Percentiles rank a stretch among this genome's conserved stretches.
These are phyloP conservation scores for Salicornia ramosissima DNA, from an alignment of 148 eudicot species.

Conservation along the genomic window DNA sequence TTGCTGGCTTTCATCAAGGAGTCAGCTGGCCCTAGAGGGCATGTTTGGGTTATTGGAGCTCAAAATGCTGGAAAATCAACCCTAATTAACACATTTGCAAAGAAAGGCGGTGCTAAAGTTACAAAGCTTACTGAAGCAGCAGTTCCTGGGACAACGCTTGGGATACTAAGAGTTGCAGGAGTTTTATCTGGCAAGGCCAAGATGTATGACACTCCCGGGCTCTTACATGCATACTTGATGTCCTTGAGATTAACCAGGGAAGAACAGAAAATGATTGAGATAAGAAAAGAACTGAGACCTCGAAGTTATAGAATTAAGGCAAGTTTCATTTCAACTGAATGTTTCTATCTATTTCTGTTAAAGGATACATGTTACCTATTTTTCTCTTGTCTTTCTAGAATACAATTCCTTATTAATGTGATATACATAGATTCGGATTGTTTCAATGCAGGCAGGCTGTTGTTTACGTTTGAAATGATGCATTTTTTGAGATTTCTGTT, in stretches of 20 bases:
- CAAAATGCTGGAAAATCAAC: slow-evolving; percentile 98
- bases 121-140: slow-evolving; percentile 91
- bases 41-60: slow-evolving; percentile 97
- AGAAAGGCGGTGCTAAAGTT: slow-evolving; percentile 77
- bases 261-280: slow-evolving; percentile 94
- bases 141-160: slow-evolving; percentile 95
- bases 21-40: slow-evolving; percentile 90
- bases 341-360: slow-evolving; percentile 1
- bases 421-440: too few species aligned
- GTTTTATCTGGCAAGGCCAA: slow-evolving; percentile 86
- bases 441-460: neutral
- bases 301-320: slow-evolving; percentile 85
- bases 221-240: slow-evolving; percentile 81
- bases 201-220: slow-evolving; percentile 95
- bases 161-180: slow-evolving; percentile 88
- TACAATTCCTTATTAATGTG: too few species aligned
- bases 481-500: neutral
- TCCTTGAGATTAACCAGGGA: slow-evolving; percentile 77
- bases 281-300: slow-evolving; percentile 78
- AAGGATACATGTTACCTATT: neutral
- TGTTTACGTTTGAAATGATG: neutral
- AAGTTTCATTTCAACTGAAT: slow-evolving; percentile 27
- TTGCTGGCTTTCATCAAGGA: slow-evolving; percentile 64
- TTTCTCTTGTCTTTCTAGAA: neutral
- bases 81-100: slow-evolving; percentile 75